Evolutionary conservation across 306 rosid genomes (phyloP).

Genomic region (Castanea sativa): DNA sequence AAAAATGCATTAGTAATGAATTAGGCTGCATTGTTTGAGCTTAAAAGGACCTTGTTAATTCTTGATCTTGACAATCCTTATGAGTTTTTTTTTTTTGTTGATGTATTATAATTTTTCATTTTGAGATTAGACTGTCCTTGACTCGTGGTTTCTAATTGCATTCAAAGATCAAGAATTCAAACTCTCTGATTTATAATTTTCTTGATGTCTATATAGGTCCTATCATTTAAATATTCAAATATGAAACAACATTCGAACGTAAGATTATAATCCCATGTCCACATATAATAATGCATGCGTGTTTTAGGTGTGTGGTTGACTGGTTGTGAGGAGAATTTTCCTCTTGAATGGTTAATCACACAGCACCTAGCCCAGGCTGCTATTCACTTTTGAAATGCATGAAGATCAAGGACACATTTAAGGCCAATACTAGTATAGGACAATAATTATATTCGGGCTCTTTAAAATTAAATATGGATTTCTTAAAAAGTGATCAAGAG

Average conservation of each 20-base stretch:
- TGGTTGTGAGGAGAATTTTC: not conserved
- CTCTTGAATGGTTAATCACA: too few relatives aligned
- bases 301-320: not conserved
- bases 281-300: not conserved
- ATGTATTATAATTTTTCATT: not conserved
- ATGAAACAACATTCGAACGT: too few relatives aligned
- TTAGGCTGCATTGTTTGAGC: not conserved
- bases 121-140: not conserved
- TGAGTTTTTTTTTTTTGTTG: not conserved
- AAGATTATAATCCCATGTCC: too few relatives aligned
- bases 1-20: too few relatives aligned
- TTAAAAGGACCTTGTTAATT: not conserved
- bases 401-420: not conserved
- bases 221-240: too few relatives aligned
- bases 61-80: not conserved
- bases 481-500: not conserved
- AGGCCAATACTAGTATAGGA: not conserved
- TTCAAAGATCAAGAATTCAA: not conserved
- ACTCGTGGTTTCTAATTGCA: not conserved
- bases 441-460: not conserved
- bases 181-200: not conserved
- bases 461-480: not conserved
- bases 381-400: not conserved
- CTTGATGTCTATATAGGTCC: too few relatives aligned
- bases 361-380: not conserved